These are phyloP conservation scores for Pichia pseudocactophila DNA, from an alignment of 805 yeast species.

Conservation along the genomic window DNA sequence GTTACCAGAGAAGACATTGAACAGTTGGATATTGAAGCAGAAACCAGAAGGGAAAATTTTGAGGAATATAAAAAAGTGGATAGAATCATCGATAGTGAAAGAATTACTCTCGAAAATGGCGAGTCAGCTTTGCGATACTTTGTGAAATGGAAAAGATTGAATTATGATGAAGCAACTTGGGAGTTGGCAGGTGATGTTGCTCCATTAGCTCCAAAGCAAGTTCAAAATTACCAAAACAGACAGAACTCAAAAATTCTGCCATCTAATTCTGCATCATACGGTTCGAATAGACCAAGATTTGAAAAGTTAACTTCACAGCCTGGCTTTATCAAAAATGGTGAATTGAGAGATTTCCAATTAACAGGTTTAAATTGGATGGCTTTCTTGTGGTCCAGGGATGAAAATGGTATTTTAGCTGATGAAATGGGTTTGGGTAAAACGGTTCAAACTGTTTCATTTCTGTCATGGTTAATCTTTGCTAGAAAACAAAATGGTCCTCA, in stretches of 20 bases:
- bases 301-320: constrained; percentile 87
- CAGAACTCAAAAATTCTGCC: constrained; percentile 81
- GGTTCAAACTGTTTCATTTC: constrained; percentile 89
- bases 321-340: constrained; percentile 79
- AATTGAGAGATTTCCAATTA: constrained; percentile 91
- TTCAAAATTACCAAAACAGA: constrained; percentile 72
- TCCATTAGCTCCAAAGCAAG: constrained; percentile 72
- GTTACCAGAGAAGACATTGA: constrained; percentile 90
- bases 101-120: constrained; percentile 54
- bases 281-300: constrained; percentile 70
- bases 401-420: constrained; percentile 95
- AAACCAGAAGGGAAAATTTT: constrained; percentile 72
- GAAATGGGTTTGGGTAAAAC: constrained; percentile 99
- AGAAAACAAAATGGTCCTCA: constrained; percentile 98
- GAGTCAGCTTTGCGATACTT: constrained; percentile 66
- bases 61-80: constrained; percentile 82
- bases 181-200: constrained; percentile 88
- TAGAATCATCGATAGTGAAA: constrained; percentile 78
- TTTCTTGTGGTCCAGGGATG: constrained; percentile 93
- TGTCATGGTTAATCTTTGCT: constrained; percentile 91
- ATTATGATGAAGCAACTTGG: constrained; percentile 96
- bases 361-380: constrained; percentile 99
- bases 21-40: constrained; percentile 85
- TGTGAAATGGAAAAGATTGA: constrained; percentile 88
- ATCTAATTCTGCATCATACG: constrained; percentile 67